phyloP scores from a whole-genome alignment of 73 alveolate genomes.

The Chromera velia region DNA sequence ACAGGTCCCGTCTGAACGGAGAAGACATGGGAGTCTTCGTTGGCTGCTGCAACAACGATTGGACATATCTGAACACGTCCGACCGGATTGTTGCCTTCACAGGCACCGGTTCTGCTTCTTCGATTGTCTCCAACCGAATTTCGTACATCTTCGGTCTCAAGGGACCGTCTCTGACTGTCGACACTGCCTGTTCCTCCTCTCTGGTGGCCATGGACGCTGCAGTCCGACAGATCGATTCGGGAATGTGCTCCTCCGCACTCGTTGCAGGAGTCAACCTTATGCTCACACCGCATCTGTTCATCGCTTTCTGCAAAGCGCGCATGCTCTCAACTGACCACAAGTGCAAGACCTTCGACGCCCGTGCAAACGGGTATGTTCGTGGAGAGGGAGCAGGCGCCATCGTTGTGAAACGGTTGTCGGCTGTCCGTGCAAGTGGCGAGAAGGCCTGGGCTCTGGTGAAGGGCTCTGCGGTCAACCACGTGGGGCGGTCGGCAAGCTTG shows the following conservation, averaged over 20 bases:
- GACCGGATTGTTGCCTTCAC: neutral
- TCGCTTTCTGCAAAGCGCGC: conserved; percentile 29
- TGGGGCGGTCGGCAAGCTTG: neutral
- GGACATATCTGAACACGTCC: conserved; percentile 1
- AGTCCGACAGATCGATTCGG: neutral
- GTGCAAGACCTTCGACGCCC: conserved; percentile 38
- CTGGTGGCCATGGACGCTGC: conserved; percentile 43
- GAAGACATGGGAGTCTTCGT: neutral
- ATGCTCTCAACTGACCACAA: conserved; percentile 37
- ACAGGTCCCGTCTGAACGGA: too few relatives aligned
- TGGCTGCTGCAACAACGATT: conserved; percentile 36
- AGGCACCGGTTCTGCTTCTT: conserved; percentile 32
- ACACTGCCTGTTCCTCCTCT: conserved; percentile 42
- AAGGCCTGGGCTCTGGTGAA: too few relatives aligned
- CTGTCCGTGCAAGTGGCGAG: too few relatives aligned
- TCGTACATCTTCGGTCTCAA: conserved; percentile 22
- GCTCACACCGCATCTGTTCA: conserved; percentile 21
- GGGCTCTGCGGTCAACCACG: neutral
- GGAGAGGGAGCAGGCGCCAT: conserved; percentile 13
- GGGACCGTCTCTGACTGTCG: conserved; percentile 36
- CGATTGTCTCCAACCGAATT: conserved; percentile 39
- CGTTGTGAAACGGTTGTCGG: too few relatives aligned
- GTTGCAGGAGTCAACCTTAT: conserved; percentile 10
- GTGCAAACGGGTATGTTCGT: conserved; percentile 29
- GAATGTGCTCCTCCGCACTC: conserved; percentile 27